Percentiles rank a stretch among this genome's conserved stretches.
Evolutionary conservation across 2,329 filamentous ascomycete species (phyloP).

Genomic region (Fusarium sp.): DNA sequence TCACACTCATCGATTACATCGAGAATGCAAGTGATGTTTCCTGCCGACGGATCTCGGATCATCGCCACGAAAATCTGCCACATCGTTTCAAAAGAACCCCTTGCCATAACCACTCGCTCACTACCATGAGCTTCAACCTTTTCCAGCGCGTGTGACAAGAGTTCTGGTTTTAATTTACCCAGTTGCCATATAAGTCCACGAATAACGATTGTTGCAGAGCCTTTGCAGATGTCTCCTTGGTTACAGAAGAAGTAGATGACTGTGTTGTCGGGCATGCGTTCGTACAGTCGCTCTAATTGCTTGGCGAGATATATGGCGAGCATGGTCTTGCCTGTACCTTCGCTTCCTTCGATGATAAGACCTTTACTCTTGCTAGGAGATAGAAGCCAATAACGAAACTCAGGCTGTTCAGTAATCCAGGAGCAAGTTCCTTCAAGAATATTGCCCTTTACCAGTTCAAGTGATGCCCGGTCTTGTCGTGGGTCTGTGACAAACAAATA

Average conservation of each 20-base stretch:
- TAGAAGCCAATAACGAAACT: conserved; percentile 13
- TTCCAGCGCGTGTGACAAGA: conserved; percentile 1
- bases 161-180: neutral
- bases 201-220: conserved; percentile 7
- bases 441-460: neutral
- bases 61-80: conserved; percentile 19
- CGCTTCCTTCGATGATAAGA: neutral
- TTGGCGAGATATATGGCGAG: conserved; percentile 5
- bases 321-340: conserved; percentile 23
- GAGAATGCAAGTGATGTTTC: conserved; percentile 2
- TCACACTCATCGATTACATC: conserved; percentile 26
- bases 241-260: conserved; percentile 29
- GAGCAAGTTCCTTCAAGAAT: neutral
- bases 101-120: neutral
- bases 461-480: neutral
- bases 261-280: neutral
- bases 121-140: neutral
- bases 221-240: conserved; percentile 7
- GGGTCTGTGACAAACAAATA: conserved; percentile 11
- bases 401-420: neutral
- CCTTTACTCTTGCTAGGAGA: neutral
- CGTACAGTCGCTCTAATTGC: neutral
- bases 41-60: neutral
- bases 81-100: neutral
- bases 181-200: conserved; percentile 23